Conservation (phyloP, 257 asterid species). For the Solanum bulbocastanum region DNA sequence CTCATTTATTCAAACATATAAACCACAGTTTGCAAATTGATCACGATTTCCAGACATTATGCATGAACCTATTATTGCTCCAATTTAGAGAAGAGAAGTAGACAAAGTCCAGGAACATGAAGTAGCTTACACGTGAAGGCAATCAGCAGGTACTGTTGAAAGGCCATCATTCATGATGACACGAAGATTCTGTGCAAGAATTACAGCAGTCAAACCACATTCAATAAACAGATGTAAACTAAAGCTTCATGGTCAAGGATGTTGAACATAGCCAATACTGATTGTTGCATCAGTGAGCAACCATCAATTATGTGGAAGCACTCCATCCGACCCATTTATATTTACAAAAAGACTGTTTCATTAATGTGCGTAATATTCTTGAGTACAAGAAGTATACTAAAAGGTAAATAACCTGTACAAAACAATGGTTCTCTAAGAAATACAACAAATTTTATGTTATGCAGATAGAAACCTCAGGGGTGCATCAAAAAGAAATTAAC, state of each 20-base stretch:
- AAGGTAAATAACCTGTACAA: not conserved
- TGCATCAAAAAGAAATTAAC: not conserved
- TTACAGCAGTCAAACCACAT: conserved; percentile 18
- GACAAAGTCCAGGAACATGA: not conserved
- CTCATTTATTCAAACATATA: not conserved
- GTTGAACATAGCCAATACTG: not conserved
- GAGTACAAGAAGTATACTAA: not conserved
- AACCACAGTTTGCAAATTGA: not conserved
- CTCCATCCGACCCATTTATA: not conserved
- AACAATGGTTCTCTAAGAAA: not conserved
- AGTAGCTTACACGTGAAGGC: conserved; percentile 76
- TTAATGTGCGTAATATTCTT: not conserved
- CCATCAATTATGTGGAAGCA: not conserved
- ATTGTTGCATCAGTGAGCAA: not conserved
- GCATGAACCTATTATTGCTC: not conserved
- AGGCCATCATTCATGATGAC: conserved; percentile 98
- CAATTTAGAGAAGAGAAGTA: not conserved
- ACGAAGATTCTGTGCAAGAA: conserved; percentile 68
- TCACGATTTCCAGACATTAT: not conserved
- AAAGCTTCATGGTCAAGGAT: not conserved
- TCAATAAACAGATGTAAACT: not conserved
- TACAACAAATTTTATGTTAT: not conserved
- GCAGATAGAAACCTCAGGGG: not conserved
- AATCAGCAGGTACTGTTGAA: conserved; percentile 76
- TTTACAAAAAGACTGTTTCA: not conserved